Base-by-base conservation (phyloP, 805 yeast genomes). In the Kuraishia hungarica region DNA sequence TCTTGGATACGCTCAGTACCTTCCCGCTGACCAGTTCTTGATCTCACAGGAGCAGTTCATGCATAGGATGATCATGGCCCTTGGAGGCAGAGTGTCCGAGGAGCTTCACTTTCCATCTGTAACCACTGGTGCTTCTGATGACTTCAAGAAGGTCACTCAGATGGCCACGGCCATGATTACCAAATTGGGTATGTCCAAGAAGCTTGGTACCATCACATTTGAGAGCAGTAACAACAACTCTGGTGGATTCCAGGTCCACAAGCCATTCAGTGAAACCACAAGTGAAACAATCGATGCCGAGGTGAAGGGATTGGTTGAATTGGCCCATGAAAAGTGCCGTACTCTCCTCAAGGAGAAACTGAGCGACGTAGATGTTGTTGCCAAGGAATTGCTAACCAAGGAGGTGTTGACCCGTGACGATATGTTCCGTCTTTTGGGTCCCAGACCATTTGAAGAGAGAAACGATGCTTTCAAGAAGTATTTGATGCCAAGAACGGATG, bases 61-160 rank as follows among this genome's bases (percentile, higher is more conserved):
- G 60, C 96, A 94, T 69, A 81, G 96, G 60, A 92, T 94, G 96
- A 83, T 91, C 26, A 96, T 94, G 98, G 87, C 97, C 0, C 77
- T 94, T 51, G 99, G 98, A 48, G 99, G 99, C 20, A 81, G 99
- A 63, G 97, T 94, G 20, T 84, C 96, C 46, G 99, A 94, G 71
- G 99, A 96, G 71, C 72, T 94, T 52, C 91, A 93, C 67, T 94
- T 94, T 66, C 79, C 82, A 20, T 83, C 92, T n/a, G 96, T 94
- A 10, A 92, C 98, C 6, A 84, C 96, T 55, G 99, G 99, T 56
- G 99, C 97, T 0, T 84, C 91, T 22, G 97, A 94, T 66, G 99
- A 94, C 70, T 92, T 94, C 76, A 89, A 93, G 68, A 94, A 94
- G 69, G 97, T 94, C 22, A 93, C 98, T 0, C 83, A 83, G 56